Evolutionary conservation across 768 basidiomycete genomes (phyloP), one percentile per base, ranked within the genome.

Genomic region (Tricholoma sp.): DNA sequence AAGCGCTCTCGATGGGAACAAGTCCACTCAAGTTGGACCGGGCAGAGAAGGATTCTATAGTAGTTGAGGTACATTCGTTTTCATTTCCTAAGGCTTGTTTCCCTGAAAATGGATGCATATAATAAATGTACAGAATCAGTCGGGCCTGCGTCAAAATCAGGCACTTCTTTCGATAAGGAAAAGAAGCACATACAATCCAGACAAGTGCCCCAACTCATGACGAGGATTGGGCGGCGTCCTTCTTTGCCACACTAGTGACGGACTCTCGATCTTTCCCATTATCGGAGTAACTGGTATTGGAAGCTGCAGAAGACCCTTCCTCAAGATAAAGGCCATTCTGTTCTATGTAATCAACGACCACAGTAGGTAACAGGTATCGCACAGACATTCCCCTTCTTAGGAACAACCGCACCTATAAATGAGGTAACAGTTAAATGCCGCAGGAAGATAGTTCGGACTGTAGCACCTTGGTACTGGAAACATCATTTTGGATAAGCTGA

Each of bases 401-500:
- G 74, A 91, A 89, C 29, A 91, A 70, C 32, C 89, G 86, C 61
- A 85, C 78, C 77, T 80, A 54, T 2, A 16, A 52, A 24, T 27
- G 34, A 32, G 31, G 41, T 7, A 43, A 11, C 57, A 5, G 10
- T 37, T n/a, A 16, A 31, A 37, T 3, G 5, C 35, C 22, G 39
- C 29, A 19, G 51, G 54, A 39, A 45, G 21, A 45, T 57, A 14
- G 21, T 32, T 37, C 22, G 14, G 3, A 37, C 10, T 32, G 27
- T 51, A 63, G 16, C 64, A 84, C 93, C 78, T 97, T 98, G 19
- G 95, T 97, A 62, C 91, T 94, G 6, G 93, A 95, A 46, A 98
- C 94, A 68, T 98, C 94, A 68, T 98, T 98, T 74, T 96, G 94
- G 62, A 98, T 96, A 55, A 96, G 81, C 71, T 97, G 94, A 55